Conservation (phyloP, 352 stramenopile species). For the Nothophytophthora sp. region DNA sequence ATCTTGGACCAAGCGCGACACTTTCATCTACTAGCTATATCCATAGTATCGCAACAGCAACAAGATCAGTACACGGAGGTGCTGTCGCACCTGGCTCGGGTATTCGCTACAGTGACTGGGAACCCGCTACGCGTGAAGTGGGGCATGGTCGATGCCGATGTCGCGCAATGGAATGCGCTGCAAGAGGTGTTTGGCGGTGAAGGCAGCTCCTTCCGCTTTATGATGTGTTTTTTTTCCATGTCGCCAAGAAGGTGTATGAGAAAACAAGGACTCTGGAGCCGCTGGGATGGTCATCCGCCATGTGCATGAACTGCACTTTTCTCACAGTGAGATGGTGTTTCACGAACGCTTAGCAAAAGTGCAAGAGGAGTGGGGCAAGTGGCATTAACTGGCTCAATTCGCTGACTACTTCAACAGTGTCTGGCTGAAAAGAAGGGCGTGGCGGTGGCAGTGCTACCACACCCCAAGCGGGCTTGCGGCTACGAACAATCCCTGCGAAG, state of each 20-base stretch:
- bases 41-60: slow-evolving; percentile 1
- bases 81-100: not conserved
- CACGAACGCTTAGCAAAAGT: no score
- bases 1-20: slow-evolving; percentile 6
- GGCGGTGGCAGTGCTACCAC: slow-evolving; percentile 12
- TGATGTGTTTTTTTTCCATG: slow-evolving; percentile 1
- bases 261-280: not conserved
- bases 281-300: not conserved
- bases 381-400: not conserved
- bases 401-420: slow-evolving; percentile 3
- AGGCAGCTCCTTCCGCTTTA: not conserved
- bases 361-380: not conserved
- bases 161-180: slow-evolving; percentile 5
- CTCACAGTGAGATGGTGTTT: not conserved
- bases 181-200: not conserved
- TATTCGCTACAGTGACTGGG: not conserved
- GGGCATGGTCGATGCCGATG: slow-evolving; percentile 10
- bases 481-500: slow-evolving; percentile 29
- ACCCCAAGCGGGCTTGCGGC: slow-evolving; percentile 13
- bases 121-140: not conserved
- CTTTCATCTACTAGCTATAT: slow-evolving; percentile 10
- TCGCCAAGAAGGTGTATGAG: not conserved
- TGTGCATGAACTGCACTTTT: not conserved
- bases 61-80: not conserved
- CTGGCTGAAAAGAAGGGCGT: slow-evolving; percentile 8